Evolutionary conservation across 2,329 filamentous ascomycete species (phyloP).

Genomic region (Microascus cirrosus): DNA sequence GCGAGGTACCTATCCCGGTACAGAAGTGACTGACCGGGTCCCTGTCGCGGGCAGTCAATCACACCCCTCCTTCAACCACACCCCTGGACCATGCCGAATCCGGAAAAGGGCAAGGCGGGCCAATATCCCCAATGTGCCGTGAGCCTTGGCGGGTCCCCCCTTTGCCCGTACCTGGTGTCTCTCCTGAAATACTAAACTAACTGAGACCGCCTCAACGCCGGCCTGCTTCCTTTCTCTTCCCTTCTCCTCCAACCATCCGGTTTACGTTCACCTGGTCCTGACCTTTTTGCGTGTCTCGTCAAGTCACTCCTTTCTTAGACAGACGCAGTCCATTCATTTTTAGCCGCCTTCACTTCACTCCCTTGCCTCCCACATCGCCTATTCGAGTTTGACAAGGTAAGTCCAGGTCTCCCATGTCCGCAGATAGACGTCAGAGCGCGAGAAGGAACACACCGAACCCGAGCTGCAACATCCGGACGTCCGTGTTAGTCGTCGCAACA

Average conservation of each 20-base stretch:
- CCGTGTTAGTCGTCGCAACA: no score
- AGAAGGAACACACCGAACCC: not conserved
- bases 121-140: not conserved
- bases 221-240: slow-evolving; percentile 1
- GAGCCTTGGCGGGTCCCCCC: not conserved
- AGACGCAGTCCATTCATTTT: slow-evolving; percentile 4
- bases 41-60: not conserved
- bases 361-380: not conserved
- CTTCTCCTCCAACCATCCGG: slow-evolving; percentile 2
- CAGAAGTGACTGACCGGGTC: not conserved
- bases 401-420: not conserved
- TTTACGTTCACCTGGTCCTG: slow-evolving; percentile 1
- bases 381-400: not conserved
- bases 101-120: not conserved
- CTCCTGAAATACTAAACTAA: slow-evolving; percentile 4
- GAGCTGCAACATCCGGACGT: no score
- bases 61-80: not conserved
- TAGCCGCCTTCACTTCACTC: not conserved
- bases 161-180: not conserved
- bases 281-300: slow-evolving; percentile 3
- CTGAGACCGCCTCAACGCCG: slow-evolving; percentile 2
- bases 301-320: slow-evolving; percentile 6
- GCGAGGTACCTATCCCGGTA: not conserved
- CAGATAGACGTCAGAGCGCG: not conserved
- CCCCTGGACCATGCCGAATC: not conserved